A percentile compares a stretch with the other conserved stretches of the same genome.
Conservation (phyloP, 345 rosid species). For the Pistacia integerrima region DNA sequence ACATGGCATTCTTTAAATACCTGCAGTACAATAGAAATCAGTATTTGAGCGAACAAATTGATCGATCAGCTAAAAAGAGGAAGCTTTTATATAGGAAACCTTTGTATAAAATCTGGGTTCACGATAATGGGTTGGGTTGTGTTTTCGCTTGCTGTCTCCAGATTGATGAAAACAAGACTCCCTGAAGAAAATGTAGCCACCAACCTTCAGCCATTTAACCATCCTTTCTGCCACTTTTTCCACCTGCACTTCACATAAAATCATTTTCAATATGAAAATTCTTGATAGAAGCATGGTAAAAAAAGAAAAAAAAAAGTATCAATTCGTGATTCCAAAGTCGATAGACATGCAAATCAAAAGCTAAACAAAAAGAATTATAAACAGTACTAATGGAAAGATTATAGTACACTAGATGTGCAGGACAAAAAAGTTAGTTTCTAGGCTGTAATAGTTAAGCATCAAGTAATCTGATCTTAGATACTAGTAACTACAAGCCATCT, state of each 20-base stretch:
- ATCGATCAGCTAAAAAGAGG: neutral
- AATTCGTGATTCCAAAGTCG: neutral
- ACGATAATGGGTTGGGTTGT: slow-evolving; percentile 92
- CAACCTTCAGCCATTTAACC: slow-evolving; percentile 86
- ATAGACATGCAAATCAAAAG: neutral
- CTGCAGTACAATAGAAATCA: slow-evolving; percentile 40
- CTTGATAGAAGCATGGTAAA: neutral
- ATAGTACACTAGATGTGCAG: neutral
- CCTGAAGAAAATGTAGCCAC: slow-evolving; percentile 88
- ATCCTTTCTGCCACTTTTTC: slow-evolving; percentile 73
- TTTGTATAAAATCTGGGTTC: slow-evolving; percentile 94
- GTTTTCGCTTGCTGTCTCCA: slow-evolving; percentile 80
- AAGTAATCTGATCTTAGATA: neutral
- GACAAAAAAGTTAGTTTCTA: neutral
- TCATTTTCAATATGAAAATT: neutral
- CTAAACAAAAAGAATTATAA: neutral
- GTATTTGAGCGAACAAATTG: neutral
- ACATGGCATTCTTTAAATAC: slow-evolving; percentile 74
- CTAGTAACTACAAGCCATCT: neutral
- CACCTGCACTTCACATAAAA: slow-evolving; percentile 47
- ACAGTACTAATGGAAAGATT: neutral
- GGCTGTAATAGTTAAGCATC: neutral
- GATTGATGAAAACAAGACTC: slow-evolving; percentile 98
- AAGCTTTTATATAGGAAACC: slow-evolving; percentile 41
- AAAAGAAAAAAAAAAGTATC: neutral